Evolutionary conservation across 805 yeast genomes (phyloP), one percentile per base, ranked within the genome.

Genomic region (Metschnikowia proteae): DNA sequence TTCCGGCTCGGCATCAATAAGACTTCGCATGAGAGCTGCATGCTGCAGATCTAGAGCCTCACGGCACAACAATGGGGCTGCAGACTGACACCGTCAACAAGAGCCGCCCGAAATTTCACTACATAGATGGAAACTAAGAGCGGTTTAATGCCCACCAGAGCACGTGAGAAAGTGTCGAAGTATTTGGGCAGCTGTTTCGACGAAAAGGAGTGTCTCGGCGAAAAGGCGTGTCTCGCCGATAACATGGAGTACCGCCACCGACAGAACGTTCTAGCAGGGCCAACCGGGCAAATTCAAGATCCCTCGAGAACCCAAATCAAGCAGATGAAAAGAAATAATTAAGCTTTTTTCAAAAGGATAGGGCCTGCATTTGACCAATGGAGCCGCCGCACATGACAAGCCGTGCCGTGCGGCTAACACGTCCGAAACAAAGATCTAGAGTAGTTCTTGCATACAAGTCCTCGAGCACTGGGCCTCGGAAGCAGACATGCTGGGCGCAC

Each of bases 1-100:
- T 31, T 40, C 36, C 43, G 43, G 43, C 43, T 40, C 43, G 43
- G 43, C 43, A 40, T 30, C 10, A 28, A 40, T 31, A 31, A 13
- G 32, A 23, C 32, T 38, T 40, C 43, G 43, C 43, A 40, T 31
- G 36, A 13, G 43, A 25, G 43, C 41, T 38, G 41, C 41, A 38
- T 38, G 43, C 7, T 39, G 43, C 43, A 30, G 36, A 29, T 37
- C 23, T 27, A 27, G 6, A 27, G 41, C 41, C 41, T 13, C 36
- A 23, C 43, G 43, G 27, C 28, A 23, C 13, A 40, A 40, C 43
- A 40, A 40, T 40, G 43, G 43, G 36, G 43, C 43, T 30, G 43
- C 43, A 38, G 39, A 26, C 28, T 37, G 22, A 30, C 17, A 17
- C 17, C 17, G 17, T 17, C 17, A 17, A 17, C 17, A 17, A 17